phyloP scores from a whole-genome alignment of 176 grass and related monocot species.

The Metroxylon sagu region DNA sequence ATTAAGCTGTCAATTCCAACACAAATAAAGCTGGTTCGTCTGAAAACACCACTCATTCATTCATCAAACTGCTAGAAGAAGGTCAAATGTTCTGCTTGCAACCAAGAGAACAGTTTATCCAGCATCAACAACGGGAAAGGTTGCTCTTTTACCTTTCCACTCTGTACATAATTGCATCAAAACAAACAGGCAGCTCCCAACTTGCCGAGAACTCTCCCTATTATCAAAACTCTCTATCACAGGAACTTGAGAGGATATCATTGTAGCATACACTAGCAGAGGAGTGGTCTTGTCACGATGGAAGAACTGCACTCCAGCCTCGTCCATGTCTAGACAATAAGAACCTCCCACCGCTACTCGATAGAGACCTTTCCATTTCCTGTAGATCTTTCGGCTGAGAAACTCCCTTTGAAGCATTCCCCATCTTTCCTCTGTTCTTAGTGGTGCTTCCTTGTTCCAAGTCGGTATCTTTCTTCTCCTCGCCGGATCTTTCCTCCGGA shows the following conservation, averaged over 20 bases:
- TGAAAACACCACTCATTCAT: too few relatives aligned
- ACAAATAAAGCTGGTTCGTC: too few relatives aligned
- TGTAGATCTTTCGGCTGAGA: background rate
- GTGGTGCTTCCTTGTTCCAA: slow-evolving; percentile 8
- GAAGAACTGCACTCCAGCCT: slow-evolving; percentile 7
- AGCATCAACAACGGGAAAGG: too few relatives aligned
- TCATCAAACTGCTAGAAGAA: too few relatives aligned
- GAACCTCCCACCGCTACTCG: slow-evolving; percentile 16
- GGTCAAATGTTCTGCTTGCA: too few relatives aligned
- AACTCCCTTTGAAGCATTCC: slow-evolving; percentile 1
- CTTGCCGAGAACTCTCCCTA: background rate
- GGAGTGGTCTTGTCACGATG: background rate
- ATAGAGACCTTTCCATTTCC: slow-evolving; percentile 26
- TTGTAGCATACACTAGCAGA: too few relatives aligned
- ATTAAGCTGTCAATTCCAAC: too few relatives aligned
- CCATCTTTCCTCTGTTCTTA: slow-evolving; percentile 23
- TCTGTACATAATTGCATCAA: too few relatives aligned
- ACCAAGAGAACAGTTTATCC: too few relatives aligned
- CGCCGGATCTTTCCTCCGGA: slow-evolving; percentile 3
- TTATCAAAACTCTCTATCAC: background rate
- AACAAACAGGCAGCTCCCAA: background rate
- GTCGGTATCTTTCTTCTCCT: slow-evolving; percentile 5
- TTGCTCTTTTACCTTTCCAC: too few relatives aligned
- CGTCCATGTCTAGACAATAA: slow-evolving; percentile 19
- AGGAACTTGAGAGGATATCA: too few relatives aligned